These are phyloP conservation scores for Aspergillus heteromorphus DNA, from an alignment of 495 filamentous ascomycete species.

Conservation along the genomic window DNA sequence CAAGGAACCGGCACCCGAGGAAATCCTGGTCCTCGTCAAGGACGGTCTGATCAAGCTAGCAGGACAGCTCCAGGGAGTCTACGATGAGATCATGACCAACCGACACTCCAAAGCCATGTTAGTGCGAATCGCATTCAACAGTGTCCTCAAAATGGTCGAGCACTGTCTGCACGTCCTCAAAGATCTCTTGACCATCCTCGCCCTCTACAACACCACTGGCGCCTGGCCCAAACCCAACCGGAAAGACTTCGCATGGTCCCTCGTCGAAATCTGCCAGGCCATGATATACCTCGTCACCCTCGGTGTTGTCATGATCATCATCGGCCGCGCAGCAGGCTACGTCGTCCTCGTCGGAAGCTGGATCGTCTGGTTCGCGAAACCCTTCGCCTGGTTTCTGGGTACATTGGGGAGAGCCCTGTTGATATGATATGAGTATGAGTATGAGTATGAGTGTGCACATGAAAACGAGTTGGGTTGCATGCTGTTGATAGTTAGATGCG, in stretches of 20 bases:
- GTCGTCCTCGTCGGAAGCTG: slow-evolving; percentile 35
- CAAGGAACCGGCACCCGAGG: slow-evolving; percentile 12
- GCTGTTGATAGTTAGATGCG: too few species aligned
- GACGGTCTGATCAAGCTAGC: slow-evolving; percentile 29
- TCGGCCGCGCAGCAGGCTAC: slow-evolving; percentile 31
- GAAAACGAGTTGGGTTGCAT: background rate
- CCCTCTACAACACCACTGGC: slow-evolving; percentile 32
- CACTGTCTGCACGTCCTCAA: slow-evolving; percentile 36
- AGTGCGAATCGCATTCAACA: slow-evolving; percentile 22
- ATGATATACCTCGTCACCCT: slow-evolving; percentile 34
- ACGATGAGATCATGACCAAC: slow-evolving; percentile 20
- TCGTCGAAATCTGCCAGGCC: slow-evolving; percentile 33
- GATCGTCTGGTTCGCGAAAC: slow-evolving; percentile 39
- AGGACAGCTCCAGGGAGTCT: slow-evolving; percentile 24
- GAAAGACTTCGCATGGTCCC: slow-evolving; percentile 25
- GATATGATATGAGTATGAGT: too few species aligned
- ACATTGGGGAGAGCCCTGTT: slow-evolving; percentile 25
- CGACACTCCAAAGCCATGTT: slow-evolving; percentile 15
- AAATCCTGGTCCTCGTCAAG: slow-evolving; percentile 28
- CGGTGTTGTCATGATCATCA: slow-evolving; percentile 27
- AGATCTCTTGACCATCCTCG: slow-evolving; percentile 21
- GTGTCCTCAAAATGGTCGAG: slow-evolving; percentile 29
- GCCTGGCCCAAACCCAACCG: slow-evolving; percentile 29
- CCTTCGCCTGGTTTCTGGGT: slow-evolving; percentile 34
- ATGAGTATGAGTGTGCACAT: slow-evolving; percentile 3